These are phyloP conservation scores for Penicillium sclerotigenum DNA, from an alignment of 2,329 filamentous ascomycete species.

Conservation along the genomic window DNA sequence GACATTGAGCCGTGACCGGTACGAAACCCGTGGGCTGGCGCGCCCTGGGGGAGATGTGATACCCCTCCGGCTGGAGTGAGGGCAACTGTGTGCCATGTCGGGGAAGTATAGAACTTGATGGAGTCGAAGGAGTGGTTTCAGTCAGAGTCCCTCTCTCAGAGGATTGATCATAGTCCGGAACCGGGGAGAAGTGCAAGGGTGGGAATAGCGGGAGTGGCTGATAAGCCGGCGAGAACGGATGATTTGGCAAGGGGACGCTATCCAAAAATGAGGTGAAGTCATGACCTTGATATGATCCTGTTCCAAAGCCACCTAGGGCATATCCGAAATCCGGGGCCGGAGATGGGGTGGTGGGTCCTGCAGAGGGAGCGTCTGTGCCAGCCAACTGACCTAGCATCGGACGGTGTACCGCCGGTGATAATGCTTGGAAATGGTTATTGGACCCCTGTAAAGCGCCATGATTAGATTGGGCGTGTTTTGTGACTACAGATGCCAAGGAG, in stretches of 20 bases:
- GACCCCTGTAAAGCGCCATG: constrained; percentile 4
- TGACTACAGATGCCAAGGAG: constrained; percentile 29
- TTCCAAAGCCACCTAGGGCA: constrained; percentile 10
- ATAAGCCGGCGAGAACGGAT: constrained; percentile 34
- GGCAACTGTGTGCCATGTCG: constrained; percentile 34
- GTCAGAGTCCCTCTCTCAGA: constrained; percentile 15
- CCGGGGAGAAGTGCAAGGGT: constrained; percentile 24
- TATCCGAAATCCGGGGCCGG: constrained; percentile 27
- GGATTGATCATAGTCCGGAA: constrained; percentile 27
- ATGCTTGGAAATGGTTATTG: constrained; percentile 11
- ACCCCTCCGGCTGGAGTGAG: constrained; percentile 33
- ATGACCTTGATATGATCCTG: constrained; percentile 28
- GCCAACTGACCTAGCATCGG: constrained; percentile 13
- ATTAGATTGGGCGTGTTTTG: constrained; percentile 19
- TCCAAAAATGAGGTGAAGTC: constrained; percentile 38
- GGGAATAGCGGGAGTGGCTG: constrained; percentile 35
- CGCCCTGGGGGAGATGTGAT: constrained; percentile 23
- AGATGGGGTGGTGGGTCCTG: constrained; percentile 20
- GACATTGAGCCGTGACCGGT: constrained; percentile 31
- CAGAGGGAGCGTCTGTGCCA: constrained; percentile 12
- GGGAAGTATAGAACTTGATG: constrained; percentile 32
- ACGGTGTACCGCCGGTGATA: constrained; percentile 10
- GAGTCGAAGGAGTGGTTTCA: constrained; percentile 17
- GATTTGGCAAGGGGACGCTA: constrained; percentile 33
- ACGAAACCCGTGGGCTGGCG: constrained; percentile 30